Conservation (phyloP, 306 rosid species). For the Lablab purpureus region DNA sequence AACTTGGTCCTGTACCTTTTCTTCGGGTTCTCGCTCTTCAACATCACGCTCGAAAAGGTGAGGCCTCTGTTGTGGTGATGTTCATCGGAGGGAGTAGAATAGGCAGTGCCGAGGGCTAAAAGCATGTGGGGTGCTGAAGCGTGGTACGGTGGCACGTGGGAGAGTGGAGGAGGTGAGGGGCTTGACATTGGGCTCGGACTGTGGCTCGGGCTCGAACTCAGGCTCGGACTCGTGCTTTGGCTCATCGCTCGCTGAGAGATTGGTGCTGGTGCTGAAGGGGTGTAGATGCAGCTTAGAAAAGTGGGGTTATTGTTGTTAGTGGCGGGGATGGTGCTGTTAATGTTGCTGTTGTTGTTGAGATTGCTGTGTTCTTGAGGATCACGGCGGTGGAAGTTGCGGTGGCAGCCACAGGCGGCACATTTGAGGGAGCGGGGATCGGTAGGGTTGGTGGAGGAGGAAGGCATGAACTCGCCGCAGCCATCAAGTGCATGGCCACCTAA, state of each 20-base stretch:
- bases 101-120: conserved; percentile 59
- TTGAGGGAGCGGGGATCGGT: conserved; percentile 77
- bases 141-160: conserved; percentile 74
- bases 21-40: conserved; percentile 31
- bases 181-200: conserved; percentile 67
- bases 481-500: conserved; percentile 89
- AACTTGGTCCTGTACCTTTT: conserved; percentile 86
- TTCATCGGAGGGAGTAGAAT: conserved; percentile 52
- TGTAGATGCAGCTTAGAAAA: conserved; percentile 45
- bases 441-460: conserved; percentile 53
- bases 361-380: conserved; percentile 43
- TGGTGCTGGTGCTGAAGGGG: conserved; percentile 45
- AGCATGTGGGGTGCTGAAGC: conserved; percentile 76
- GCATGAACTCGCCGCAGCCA: conserved; percentile 95
- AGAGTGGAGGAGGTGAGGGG: conserved; percentile 80
- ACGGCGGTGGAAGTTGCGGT: conserved; percentile 98
- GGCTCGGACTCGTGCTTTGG: conserved; percentile 62
- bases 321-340: not conserved
- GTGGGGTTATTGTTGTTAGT: conserved; percentile 1
- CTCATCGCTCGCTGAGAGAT: conserved; percentile 54
- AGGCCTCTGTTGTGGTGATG: conserved; percentile 4
- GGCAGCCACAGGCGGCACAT: conserved; percentile 96
- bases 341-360: not conserved
- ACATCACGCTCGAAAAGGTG: conserved; percentile 28
- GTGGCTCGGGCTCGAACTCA: conserved; percentile 50